Evolutionary conservation across 495 filamentous ascomycete species (phyloP), one percentile per base, ranked within the genome.

Genomic region (Daldinia bambusicola): DNA sequence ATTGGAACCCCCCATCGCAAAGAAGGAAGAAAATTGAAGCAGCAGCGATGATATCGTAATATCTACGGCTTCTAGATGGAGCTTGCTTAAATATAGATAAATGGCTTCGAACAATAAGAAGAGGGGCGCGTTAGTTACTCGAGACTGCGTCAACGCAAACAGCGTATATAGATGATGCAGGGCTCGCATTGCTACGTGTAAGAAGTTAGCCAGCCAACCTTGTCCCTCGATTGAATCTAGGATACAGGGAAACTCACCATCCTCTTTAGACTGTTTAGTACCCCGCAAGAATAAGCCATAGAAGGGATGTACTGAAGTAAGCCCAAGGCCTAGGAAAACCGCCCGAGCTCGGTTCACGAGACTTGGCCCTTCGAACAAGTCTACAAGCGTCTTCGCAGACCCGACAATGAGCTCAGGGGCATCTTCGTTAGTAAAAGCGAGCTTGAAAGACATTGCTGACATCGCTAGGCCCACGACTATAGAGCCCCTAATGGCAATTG

Each of bases 1-100:
- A 75, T 99, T 99, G 22, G 92, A 91, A 65, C 93, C 93, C 31
- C 94, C 96, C 71, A 91, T 87, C n/a, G 92, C 90, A 75, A 98
- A 99, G 83, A 97, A 98, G 48, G 90, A 87, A 57, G 87, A 80
- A 80, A 89, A 89, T 72, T 93, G 92, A 66, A 91, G 83, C 14
- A 94, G 84, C 5, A 93, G 74, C 10, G 84, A 87, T 0, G 90
- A 89, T 26, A 88, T 83, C 0, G 85, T 89, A 8, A 90, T 76
- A 68, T 93, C 89, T 36, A 83, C 74, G 2, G 78, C 77, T 8
- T 79, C 77, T 14, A 92, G 78, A 30, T 78, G 50, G 16, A 87
- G 77, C 2, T 74, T 72, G 41, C 79, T 74, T 43, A 94, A 76
- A 66, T 89, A 81, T 14, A 80, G 74, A 63, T 84, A 79, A 52